A percentile compares a stretch with the other conserved stretches of the same genome.
Conservation (phyloP, 352 stramenopile genomes). For the Blastocystis sp. region DNA sequence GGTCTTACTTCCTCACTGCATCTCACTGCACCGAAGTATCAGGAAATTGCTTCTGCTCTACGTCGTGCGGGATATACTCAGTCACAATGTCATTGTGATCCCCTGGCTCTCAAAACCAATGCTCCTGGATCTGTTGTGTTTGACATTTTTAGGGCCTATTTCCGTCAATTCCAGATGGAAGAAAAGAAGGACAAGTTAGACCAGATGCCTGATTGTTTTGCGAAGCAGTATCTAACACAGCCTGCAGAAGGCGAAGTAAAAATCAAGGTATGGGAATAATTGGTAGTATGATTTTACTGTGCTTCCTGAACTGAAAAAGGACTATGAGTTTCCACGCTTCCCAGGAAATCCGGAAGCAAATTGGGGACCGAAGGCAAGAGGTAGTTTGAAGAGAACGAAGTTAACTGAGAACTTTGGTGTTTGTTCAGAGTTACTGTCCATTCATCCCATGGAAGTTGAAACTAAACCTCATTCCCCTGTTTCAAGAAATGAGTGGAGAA, state of each 20-base stretch:
- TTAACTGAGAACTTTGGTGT: slow-evolving; percentile 69
- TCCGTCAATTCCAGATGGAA: slow-evolving; percentile 86
- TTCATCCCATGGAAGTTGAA: background rate
- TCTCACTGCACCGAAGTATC: slow-evolving; percentile 86
- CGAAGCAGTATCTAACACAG: slow-evolving; percentile 19
- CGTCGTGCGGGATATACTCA: slow-evolving; percentile 91
- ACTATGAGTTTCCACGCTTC: slow-evolving; percentile 84
- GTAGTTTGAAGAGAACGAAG: slow-evolving; percentile 60
- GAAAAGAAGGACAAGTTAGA: slow-evolving; percentile 74
- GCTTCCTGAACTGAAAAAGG: slow-evolving; percentile 74
- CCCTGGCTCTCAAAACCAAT: slow-evolving; percentile 94
- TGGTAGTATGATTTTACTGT: slow-evolving; percentile 71
- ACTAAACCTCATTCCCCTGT: background rate
- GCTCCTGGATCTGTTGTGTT: slow-evolving; percentile 93
- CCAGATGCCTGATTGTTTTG: slow-evolving; percentile 25
- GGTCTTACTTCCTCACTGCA: slow-evolving; percentile 86
- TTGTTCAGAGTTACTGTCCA: slow-evolving; percentile 1
- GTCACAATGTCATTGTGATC: slow-evolving; percentile 96
- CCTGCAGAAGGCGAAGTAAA: background rate
- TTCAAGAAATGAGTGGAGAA: background rate
- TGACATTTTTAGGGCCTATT: slow-evolving; percentile 94
- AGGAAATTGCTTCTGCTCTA: slow-evolving; percentile 79
- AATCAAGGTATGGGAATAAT: background rate
- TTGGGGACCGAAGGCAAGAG: slow-evolving; percentile 88
- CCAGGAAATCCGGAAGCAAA: slow-evolving; percentile 90